A percentile compares a stretch with the other conserved stretches of the same genome.
Conservation (phyloP, 202 grass and related monocot genomes). For the Brachypodium distachyon region DNA sequence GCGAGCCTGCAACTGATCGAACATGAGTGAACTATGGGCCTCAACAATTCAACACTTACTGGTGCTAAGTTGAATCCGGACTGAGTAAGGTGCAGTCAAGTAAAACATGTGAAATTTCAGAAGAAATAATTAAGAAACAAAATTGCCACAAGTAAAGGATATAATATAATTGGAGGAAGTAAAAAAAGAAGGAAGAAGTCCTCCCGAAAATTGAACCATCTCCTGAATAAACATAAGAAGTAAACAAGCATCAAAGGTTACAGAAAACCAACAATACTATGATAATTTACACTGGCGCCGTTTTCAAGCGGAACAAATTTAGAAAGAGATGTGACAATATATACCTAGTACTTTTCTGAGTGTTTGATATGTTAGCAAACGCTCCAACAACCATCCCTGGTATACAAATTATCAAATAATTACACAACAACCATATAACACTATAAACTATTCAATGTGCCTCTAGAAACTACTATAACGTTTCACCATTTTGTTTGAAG, state of each 20-base stretch:
- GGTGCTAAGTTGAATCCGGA: slow-evolving; percentile 83
- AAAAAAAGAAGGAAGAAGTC: slow-evolving; percentile 97
- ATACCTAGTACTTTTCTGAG: slow-evolving; percentile 64
- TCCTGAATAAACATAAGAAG: slow-evolving; percentile 41
- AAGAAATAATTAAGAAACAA: slow-evolving; percentile 14
- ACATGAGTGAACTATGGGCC: neutral
- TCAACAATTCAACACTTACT: slow-evolving; percentile 49
- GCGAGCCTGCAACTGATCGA: neutral
- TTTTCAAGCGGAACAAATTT: neutral
- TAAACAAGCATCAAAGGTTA: neutral
- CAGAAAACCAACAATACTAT: neutral
- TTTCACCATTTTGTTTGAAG: neutral
- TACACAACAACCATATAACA: neutral
- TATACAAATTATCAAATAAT: neutral
- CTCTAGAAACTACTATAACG: neutral
- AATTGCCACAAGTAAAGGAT: slow-evolving; percentile 45
- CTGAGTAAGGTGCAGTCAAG: slow-evolving; percentile 73
- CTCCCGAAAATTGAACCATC: slow-evolving; percentile 95
- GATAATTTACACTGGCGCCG: neutral
- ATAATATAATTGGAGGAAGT: slow-evolving; percentile 98
- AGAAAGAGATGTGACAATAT: neutral
- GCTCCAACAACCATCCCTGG: slow-evolving; percentile 63
- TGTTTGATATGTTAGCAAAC: slow-evolving; percentile 70
- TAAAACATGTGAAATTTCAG: slow-evolving; percentile 29
- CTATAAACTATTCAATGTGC: neutral